phyloP scores from a whole-genome alignment of 306 rosid species.

The Fagus sylvatica region DNA sequence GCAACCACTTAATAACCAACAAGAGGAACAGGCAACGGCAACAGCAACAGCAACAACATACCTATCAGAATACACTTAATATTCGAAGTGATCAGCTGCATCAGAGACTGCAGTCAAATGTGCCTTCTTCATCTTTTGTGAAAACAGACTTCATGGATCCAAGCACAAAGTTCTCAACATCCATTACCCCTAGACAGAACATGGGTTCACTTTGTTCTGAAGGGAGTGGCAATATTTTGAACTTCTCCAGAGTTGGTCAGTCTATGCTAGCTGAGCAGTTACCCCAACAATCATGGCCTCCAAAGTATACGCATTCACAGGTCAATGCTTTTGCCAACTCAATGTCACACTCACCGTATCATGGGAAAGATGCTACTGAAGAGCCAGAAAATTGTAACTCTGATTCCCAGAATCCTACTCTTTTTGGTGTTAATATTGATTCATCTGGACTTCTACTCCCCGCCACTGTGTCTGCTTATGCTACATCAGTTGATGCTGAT shows the following conservation, averaged over 20 bases:
- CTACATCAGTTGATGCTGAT: slow-evolving; percentile 54
- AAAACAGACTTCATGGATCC: slow-evolving; percentile 62
- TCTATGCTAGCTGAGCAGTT: slow-evolving; percentile 56
- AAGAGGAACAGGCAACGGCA: slow-evolving; percentile 53
- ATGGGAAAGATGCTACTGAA: slow-evolving; percentile 52
- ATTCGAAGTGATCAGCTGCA: slow-evolving; percentile 63
- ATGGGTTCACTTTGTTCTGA: slow-evolving; percentile 63
- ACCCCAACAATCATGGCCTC: slow-evolving; percentile 63
- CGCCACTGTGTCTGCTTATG: slow-evolving; percentile 51
- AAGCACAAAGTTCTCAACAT: slow-evolving; percentile 52
- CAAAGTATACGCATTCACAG: slow-evolving; percentile 56
- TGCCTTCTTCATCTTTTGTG: slow-evolving; percentile 65
- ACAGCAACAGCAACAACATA: slow-evolving; percentile 50
- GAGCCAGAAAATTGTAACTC: slow-evolving; percentile 50
- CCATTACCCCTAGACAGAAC: slow-evolving; percentile 54
- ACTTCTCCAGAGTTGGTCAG: slow-evolving; percentile 58
- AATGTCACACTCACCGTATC: slow-evolving; percentile 54
- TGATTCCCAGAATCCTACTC: slow-evolving; percentile 62
- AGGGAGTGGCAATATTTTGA: slow-evolving; percentile 58
- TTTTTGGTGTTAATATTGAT: slow-evolving; percentile 75
- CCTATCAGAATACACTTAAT: slow-evolving; percentile 51
- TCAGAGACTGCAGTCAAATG: slow-evolving; percentile 61
- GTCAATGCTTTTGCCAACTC: slow-evolving; percentile 53
- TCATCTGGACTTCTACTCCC: slow-evolving; percentile 89
- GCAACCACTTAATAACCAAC: slow-evolving; percentile 52